Evolutionary conservation across 1,139 yeast genomes (phyloP).

Genomic region (Suhomyces atakaporum): DNA sequence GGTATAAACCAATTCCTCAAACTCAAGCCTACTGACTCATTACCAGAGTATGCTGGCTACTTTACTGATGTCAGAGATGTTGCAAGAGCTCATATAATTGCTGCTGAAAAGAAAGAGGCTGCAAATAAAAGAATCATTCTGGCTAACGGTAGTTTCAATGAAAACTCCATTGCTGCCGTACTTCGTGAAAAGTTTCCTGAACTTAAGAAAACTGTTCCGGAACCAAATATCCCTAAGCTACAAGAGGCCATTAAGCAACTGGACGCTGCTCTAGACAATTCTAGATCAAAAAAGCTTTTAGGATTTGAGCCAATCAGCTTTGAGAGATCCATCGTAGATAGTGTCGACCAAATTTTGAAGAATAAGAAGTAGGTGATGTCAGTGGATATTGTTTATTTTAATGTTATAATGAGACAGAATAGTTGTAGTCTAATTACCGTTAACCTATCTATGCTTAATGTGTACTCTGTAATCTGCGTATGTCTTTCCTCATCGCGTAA

Average conservation of each 20-base stretch:
- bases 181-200: background rate
- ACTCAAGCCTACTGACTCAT: slow-evolving; percentile 21
- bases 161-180: background rate
- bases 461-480: too few species aligned
- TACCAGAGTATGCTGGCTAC: slow-evolving; percentile 32
- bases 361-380: background rate
- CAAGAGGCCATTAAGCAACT: background rate
- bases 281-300: background rate
- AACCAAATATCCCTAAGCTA: background rate
- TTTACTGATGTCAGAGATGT: slow-evolving; percentile 28
- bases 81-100: slow-evolving; percentile 20
- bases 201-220: background rate
- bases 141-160: slow-evolving; percentile 1
- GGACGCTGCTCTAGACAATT: background rate
- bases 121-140: slow-evolving; percentile 12
- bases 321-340: background rate
- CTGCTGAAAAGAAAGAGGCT: slow-evolving; percentile 18
- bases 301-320: background rate
- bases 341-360: background rate
- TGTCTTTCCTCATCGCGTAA: too few species aligned
- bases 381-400: too few species aligned
- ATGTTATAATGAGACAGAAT: too few species aligned
- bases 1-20: slow-evolving; percentile 27
- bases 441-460: too few species aligned
- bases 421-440: too few species aligned